These are phyloP conservation scores for Fusarium proliferatum DNA, from an alignment of 2,329 filamentous ascomycete species.

Conservation along the genomic window DNA sequence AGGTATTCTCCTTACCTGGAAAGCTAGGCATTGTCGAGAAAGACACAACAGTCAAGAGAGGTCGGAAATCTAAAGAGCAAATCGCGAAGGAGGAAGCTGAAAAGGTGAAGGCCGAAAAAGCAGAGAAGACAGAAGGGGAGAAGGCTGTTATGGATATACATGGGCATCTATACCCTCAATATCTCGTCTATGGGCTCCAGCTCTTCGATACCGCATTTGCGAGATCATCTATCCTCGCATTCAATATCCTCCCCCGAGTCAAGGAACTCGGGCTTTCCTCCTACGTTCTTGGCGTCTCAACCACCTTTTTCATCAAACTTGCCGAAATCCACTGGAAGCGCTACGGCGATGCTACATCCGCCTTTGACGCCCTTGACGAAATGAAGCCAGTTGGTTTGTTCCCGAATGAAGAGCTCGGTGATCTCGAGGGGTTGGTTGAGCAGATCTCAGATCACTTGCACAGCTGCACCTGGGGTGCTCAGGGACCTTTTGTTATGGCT, in stretches of 20 bases:
- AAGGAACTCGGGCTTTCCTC: conserved; percentile 75
- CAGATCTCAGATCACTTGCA: conserved; percentile 50
- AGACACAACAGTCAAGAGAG: not conserved
- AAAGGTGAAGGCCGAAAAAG: not conserved
- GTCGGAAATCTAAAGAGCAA: conserved; percentile 24
- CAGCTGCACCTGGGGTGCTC: conserved; percentile 51
- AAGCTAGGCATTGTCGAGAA: conserved; percentile 63
- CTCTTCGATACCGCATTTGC: conserved; percentile 68
- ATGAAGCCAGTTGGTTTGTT: conserved; percentile 73
- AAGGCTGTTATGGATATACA: conserved; percentile 64
- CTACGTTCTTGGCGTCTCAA: conserved; percentile 77
- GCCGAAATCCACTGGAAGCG: conserved; percentile 70
- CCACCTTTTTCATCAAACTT: conserved; percentile 75
- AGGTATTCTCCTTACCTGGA: conserved; percentile 72
- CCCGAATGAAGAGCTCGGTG: conserved; percentile 56
- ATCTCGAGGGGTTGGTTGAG: conserved; percentile 40
- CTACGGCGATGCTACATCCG: conserved; percentile 66
- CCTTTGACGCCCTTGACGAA: conserved; percentile 69
- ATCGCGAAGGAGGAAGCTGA: conserved; percentile 17
- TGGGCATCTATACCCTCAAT: conserved; percentile 72
- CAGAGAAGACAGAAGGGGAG: not conserved
- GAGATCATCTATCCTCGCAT: conserved; percentile 67
- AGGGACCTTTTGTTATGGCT: conserved; percentile 54
- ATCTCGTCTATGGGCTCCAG: conserved; percentile 67
- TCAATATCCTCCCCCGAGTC: conserved; percentile 73